A percentile compares a stretch with the other conserved stretches of the same genome.
Conservation (phyloP, 2,329 filamentous ascomycete genomes). For the Aspergillus calidoustus region DNA sequence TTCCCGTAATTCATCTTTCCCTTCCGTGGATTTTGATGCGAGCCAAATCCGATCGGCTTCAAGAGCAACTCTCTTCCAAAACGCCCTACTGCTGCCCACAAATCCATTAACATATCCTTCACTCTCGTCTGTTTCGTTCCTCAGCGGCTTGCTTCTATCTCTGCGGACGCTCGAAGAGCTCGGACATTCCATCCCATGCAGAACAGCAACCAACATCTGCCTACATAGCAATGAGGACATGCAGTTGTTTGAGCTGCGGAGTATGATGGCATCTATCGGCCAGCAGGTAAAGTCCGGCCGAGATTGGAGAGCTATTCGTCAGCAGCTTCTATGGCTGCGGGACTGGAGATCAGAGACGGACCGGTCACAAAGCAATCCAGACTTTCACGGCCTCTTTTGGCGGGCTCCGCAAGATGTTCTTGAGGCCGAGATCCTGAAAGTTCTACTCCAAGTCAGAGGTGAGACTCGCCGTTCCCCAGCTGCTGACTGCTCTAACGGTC, state of each 20-base stretch:
- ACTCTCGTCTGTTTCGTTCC: slow-evolving; percentile 44
- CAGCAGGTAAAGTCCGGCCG: slow-evolving; percentile 50
- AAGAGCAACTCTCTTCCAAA: slow-evolving; percentile 47
- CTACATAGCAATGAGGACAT: slow-evolving; percentile 58
- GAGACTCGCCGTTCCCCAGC: slow-evolving; percentile 15
- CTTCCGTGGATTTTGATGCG: slow-evolving; percentile 37
- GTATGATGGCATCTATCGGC: slow-evolving; percentile 54
- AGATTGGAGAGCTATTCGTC: slow-evolving; percentile 55
- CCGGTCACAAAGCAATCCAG: slow-evolving; percentile 31
- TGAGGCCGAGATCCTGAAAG: slow-evolving; percentile 62
- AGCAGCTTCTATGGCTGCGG: slow-evolving; percentile 63
- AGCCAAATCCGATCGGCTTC: slow-evolving; percentile 41
- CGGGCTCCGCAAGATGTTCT: slow-evolving; percentile 54
- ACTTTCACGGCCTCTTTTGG: slow-evolving; percentile 53
- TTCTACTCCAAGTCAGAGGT: slow-evolving; percentile 56
- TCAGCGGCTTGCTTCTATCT: slow-evolving; percentile 48
- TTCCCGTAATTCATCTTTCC: slow-evolving; percentile 28
- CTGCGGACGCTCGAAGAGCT: slow-evolving; percentile 45
- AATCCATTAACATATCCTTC: slow-evolving; percentile 50
- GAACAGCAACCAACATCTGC: slow-evolving; percentile 52
- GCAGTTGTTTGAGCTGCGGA: slow-evolving; percentile 58
- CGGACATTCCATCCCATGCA: slow-evolving; percentile 43
- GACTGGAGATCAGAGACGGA: slow-evolving; percentile 55
- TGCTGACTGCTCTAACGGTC: slow-evolving; percentile 21
- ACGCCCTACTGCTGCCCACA: slow-evolving; percentile 41